phyloP scores from a whole-genome alignment of 1,284 basidiomycete species.

The Leccinum colubrinum region DNA sequence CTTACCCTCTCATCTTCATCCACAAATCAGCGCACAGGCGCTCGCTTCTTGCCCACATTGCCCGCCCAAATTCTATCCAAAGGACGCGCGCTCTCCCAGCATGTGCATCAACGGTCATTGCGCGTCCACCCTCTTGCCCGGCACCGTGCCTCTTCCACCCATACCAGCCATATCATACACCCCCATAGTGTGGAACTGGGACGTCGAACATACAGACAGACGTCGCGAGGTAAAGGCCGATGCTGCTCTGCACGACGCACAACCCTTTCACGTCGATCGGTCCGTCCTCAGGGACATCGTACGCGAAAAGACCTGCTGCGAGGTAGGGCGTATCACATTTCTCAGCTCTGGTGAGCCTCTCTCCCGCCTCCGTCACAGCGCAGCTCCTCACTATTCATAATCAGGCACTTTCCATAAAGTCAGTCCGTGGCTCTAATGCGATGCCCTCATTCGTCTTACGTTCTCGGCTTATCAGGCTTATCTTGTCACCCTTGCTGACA shows the following conservation, averaged over 20 bases:
- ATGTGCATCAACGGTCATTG: slow-evolving; percentile 14
- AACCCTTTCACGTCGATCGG: slow-evolving; percentile 71
- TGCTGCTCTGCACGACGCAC: slow-evolving; percentile 51
- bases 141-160: slow-evolving; percentile 21
- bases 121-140: slow-evolving; percentile 13
- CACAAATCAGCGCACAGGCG: not conserved
- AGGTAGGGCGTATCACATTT: slow-evolving; percentile 69
- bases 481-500: slow-evolving; percentile 63
- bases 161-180: slow-evolving; percentile 1
- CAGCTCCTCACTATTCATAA: slow-evolving; percentile 1
- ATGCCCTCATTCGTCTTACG: slow-evolving; percentile 7
- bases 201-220: slow-evolving; percentile 62
- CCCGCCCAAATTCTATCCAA: not conserved
- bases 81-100: not conserved
- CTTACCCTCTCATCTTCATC: not conserved
- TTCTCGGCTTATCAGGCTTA: slow-evolving; percentile 53
- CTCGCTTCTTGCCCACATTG: not conserved
- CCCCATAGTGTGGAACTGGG: slow-evolving; percentile 62
- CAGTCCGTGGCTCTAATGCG: slow-evolving; percentile 11
- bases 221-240: slow-evolving; percentile 59
- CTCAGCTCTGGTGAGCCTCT: slow-evolving; percentile 64
- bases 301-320: slow-evolving; percentile 59
- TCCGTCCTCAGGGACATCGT: slow-evolving; percentile 71
- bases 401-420: slow-evolving; percentile 78
- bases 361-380: slow-evolving; percentile 4